These are phyloP conservation scores for Nakaseomyces glabratus DNA, from an alignment of 1,139 yeast species.

Conservation along the genomic window DNA sequence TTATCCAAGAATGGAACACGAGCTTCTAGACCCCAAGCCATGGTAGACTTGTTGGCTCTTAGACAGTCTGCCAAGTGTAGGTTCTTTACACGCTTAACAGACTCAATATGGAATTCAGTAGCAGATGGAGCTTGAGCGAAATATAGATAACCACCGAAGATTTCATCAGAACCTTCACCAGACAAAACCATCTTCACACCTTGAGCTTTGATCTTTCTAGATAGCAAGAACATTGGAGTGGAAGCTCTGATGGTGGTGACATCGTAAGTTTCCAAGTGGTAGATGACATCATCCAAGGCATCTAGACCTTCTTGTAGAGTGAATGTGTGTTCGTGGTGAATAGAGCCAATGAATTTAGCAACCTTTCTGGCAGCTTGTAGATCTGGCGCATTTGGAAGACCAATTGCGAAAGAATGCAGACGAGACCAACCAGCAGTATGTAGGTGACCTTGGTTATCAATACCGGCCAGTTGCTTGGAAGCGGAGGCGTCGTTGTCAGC, in stretches of 20 bases:
- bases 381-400: slow-evolving; percentile 97
- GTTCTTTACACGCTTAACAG: slow-evolving; percentile 94
- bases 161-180: slow-evolving; percentile 98
- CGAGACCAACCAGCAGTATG: slow-evolving; percentile 73
- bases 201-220: slow-evolving; percentile 96
- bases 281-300: slow-evolving; percentile 87
- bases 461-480: slow-evolving; percentile 70
- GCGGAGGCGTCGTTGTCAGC: slow-evolving; percentile 35
- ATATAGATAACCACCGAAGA: slow-evolving; percentile 96
- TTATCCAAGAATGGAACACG: slow-evolving; percentile 98
- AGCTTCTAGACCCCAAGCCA: slow-evolving; percentile 99
- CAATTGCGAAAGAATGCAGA: slow-evolving; percentile 93
- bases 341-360: slow-evolving; percentile 88
- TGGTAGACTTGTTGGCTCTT: slow-evolving; percentile 97
- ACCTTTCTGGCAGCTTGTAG: slow-evolving; percentile 92
- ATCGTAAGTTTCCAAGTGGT: slow-evolving; percentile 94
- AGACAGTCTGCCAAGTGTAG: slow-evolving; percentile 93
- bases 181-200: slow-evolving; percentile 98
- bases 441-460: slow-evolving; percentile 78
- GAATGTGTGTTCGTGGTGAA: slow-evolving; percentile 96
- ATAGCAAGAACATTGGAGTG: slow-evolving; percentile 94
- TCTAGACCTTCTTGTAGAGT: slow-evolving; percentile 94
- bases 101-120: slow-evolving; percentile 86
- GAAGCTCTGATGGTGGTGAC: slow-evolving; percentile 99
- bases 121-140: slow-evolving; percentile 95